phyloP scores from a whole-genome alignment of 2,329 filamentous ascomycete genomes.

The Calonectria montana region DNA sequence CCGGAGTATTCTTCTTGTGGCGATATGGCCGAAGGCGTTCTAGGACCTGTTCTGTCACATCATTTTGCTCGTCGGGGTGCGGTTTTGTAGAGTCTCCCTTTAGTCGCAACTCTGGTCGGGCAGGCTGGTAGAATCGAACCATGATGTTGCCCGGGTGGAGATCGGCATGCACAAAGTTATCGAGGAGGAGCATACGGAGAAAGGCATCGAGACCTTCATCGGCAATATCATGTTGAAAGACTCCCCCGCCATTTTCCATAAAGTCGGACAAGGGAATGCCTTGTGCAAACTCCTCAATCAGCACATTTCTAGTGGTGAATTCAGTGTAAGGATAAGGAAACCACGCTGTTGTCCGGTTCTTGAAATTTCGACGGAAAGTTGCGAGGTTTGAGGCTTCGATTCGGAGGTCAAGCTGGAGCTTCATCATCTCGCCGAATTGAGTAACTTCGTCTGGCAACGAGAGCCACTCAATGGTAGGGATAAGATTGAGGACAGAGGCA shows the following conservation, averaged over 20 bases:
- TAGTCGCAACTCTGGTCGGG: conserved; percentile 71
- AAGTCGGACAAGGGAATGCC: conserved; percentile 93
- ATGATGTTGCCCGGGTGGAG: conserved; percentile 98
- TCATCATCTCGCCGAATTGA: conserved; percentile 99
- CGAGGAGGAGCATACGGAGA: conserved; percentile 93
- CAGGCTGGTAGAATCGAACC: conserved; percentile 95
- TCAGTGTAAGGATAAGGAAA: conserved; percentile 95
- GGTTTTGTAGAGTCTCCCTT: conserved; percentile 44
- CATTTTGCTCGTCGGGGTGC: conserved; percentile 64
- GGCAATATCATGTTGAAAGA: conserved; percentile 94
- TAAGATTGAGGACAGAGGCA: conserved; percentile 81
- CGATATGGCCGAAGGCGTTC: conserved; percentile 80
- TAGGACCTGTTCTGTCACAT: conserved; percentile 90
- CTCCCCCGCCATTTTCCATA: conserved; percentile 88
- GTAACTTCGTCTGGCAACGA: conserved; percentile 93
- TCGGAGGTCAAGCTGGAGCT: conserved; percentile 91
- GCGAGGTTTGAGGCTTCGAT: conserved; percentile 94
- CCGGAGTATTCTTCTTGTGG: conserved; percentile 68
- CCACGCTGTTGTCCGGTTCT: conserved; percentile 89
- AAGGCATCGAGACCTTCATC: conserved; percentile 96
- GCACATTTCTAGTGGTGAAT: conserved; percentile 90
- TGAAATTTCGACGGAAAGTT: conserved; percentile 91
- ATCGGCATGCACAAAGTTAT: conserved; percentile 98
- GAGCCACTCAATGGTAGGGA: conserved; percentile 97
- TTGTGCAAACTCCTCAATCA: conserved; percentile 96